phyloP scores from a whole-genome alignment of 768 basidiomycete genomes.

The Suillus subluteus region DNA sequence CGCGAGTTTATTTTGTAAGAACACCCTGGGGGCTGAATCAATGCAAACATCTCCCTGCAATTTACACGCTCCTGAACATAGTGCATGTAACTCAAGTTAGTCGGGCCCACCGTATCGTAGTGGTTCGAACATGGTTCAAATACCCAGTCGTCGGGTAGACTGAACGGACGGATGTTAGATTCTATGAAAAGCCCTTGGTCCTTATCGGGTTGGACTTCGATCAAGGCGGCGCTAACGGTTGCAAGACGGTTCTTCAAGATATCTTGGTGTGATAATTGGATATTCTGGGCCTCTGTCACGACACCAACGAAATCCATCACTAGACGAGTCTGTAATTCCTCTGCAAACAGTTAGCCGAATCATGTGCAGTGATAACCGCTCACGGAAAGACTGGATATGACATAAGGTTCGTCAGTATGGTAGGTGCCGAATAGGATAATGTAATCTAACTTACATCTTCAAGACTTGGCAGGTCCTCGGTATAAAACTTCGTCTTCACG shows the following conservation, averaged over 20 bases:
- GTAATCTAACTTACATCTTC: slow-evolving; percentile 62
- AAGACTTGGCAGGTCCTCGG: slow-evolving; percentile 65
- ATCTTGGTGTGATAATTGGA: slow-evolving; percentile 65
- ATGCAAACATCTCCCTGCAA: slow-evolving; percentile 51
- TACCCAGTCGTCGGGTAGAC: slow-evolving; percentile 62
- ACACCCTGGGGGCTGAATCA: slow-evolving; percentile 73
- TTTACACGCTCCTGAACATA: slow-evolving; percentile 6
- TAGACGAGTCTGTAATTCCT: slow-evolving; percentile 70
- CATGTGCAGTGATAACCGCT: slow-evolving; percentile 15
- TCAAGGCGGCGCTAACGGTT: slow-evolving; percentile 51
- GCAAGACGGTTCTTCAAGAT: slow-evolving; percentile 53
- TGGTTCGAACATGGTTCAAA: slow-evolving; percentile 77
- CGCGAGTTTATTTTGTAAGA: slow-evolving; percentile 78
- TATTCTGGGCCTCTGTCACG: slow-evolving; percentile 58
- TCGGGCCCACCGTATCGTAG: slow-evolving; percentile 69
- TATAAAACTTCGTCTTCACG: slow-evolving; percentile 71
- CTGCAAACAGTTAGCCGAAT: slow-evolving; percentile 37
- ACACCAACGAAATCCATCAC: slow-evolving; percentile 57
- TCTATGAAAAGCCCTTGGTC: slow-evolving; percentile 78
- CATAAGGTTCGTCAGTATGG: slow-evolving; percentile 12
- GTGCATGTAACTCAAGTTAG: neutral
- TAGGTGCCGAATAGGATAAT: slow-evolving; percentile 15
- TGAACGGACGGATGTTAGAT: slow-evolving; percentile 70
- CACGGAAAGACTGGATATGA: slow-evolving; percentile 68
- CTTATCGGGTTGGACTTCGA: slow-evolving; percentile 52